Evolutionary conservation across 1,284 basidiomycete species (phyloP), one percentile per base, ranked within the genome.

Genomic region (Pascua guehoae): DNA sequence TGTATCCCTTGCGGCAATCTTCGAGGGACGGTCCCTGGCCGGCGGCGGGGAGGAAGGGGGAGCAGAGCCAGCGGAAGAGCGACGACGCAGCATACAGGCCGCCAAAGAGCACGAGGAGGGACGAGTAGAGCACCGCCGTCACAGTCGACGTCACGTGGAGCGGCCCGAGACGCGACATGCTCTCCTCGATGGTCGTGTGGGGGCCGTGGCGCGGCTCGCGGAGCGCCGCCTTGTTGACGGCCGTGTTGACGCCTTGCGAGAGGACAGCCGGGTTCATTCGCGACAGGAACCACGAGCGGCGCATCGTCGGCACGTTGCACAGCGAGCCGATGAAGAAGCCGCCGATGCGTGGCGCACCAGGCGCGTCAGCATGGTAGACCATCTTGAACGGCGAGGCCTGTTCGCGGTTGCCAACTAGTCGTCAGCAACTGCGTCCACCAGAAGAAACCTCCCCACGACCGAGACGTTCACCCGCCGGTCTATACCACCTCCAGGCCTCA

Each of bases 241-340:
- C 17, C 32, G 48, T 49, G 49, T 41, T 45, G 24, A 32, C 14
- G n/a, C 36, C 48, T 54, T 46, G 47, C 32, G 43, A 32, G n/a
- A 57, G 40, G 40, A 44, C 16, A 14, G 53, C 15, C 17, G 57
- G 53, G 15, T 40, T 4, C 12, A 65, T 58, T 24, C 87, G 82
- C 49, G 85, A 81, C 37, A 94, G 79, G 12, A 86, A 89, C 80
- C 86, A 89, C 18, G 89, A 86, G 54, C 91, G 85, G 62, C 89
- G 85, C 41, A 92, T 88, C 38, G 91, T 75, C 16, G 84, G 77
- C 39, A 81, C 79, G 70, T 95, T 90, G 47, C 81, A 68, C 1
- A 78, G 60, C 12, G 79, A 75, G 85, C 93, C 89, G 45, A 86
- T 66, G 72, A 82, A 89, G 61, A 83, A 79, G 0, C 78, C 79